Evolutionary conservation across 2,329 filamentous ascomycete species (phyloP).

Genomic region (Fusarium mundagurra): DNA sequence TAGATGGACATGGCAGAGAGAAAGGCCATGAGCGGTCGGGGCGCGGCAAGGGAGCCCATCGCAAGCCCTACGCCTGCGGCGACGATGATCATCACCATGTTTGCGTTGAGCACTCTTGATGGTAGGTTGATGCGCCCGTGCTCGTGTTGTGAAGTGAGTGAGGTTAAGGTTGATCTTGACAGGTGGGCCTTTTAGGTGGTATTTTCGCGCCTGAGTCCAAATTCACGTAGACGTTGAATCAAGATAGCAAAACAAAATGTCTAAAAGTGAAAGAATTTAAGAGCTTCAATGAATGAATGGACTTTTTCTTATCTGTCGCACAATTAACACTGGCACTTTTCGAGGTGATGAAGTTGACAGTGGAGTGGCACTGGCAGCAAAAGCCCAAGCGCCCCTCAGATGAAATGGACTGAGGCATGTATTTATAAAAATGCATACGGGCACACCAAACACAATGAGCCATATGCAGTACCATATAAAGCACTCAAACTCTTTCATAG

Average conservation of each 20-base stretch:
- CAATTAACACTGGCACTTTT: no score
- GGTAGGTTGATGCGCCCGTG: neutral
- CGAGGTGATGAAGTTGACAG: neutral
- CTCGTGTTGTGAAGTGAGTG: neutral
- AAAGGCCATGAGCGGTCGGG: conserved; percentile 8
- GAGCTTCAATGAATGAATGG: neutral
- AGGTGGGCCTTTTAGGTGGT: neutral
- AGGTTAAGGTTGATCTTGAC: neutral
- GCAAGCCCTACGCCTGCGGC: neutral
- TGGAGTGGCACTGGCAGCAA: neutral
- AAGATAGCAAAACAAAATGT: neutral
- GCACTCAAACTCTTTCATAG: accelerated
- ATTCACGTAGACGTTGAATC: neutral
- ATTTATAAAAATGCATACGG: neutral
- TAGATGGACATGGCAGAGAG: conserved; percentile 30
- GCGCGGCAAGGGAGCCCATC: neutral
- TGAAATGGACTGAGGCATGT: no score
- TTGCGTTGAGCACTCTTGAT: neutral
- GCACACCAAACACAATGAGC: no score
- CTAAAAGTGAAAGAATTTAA: no score
- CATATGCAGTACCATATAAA: neutral
- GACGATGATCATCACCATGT: neutral
- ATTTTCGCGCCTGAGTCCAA: neutral
- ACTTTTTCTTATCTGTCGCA: neutral
- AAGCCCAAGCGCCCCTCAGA: accelerated